Percentiles rank a stretch among this genome's conserved stretches.
phyloP scores from a whole-genome alignment of 192 early-diverging fungal species.

The Umbelopsis ramanniana region DNA sequence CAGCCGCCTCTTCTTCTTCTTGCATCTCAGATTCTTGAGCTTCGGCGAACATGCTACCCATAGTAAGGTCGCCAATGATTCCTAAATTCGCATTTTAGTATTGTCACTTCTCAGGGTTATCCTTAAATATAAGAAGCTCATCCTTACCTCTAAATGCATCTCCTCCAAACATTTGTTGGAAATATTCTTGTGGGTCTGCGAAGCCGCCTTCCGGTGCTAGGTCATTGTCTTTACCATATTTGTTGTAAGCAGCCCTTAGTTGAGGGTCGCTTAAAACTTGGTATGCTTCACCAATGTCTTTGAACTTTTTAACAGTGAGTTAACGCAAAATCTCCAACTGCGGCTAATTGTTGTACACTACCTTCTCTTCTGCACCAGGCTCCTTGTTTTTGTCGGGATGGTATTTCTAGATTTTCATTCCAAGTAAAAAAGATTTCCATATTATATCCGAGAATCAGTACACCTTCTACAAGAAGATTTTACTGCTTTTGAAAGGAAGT shows the following conservation, averaged over 20 bases:
- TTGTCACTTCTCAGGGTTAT: not conserved
- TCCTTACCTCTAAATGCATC: conserved; percentile 63
- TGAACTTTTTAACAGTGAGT: conserved; percentile 54
- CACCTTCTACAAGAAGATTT: not conserved
- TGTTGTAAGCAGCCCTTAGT: conserved; percentile 79
- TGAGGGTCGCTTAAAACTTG: conserved; percentile 87
- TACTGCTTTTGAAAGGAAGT: not conserved
- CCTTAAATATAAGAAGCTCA: not conserved
- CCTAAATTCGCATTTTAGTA: conserved; percentile 35
- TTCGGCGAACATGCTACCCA: conserved; percentile 57
- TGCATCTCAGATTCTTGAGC: conserved; percentile 53
- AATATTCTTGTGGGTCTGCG: conserved; percentile 81
- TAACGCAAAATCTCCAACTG: not conserved
- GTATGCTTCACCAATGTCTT: conserved; percentile 88
- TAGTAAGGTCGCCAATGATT: conserved; percentile 89
- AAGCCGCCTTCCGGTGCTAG: conserved; percentile 50
- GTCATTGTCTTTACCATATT: conserved; percentile 69
- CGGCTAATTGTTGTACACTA: conserved; percentile 17
- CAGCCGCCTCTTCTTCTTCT: conserved; percentile 42
- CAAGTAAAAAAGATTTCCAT: not conserved
- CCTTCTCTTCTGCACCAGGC: conserved; percentile 73
- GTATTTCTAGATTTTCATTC: conserved; percentile 26
- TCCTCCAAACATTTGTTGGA: conserved; percentile 88
- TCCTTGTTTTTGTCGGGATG: conserved; percentile 56
- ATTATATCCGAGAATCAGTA: not conserved